These are phyloP conservation scores for Silene conica DNA, from an alignment of 148 eudicot genomes.

Conservation along the genomic window DNA sequence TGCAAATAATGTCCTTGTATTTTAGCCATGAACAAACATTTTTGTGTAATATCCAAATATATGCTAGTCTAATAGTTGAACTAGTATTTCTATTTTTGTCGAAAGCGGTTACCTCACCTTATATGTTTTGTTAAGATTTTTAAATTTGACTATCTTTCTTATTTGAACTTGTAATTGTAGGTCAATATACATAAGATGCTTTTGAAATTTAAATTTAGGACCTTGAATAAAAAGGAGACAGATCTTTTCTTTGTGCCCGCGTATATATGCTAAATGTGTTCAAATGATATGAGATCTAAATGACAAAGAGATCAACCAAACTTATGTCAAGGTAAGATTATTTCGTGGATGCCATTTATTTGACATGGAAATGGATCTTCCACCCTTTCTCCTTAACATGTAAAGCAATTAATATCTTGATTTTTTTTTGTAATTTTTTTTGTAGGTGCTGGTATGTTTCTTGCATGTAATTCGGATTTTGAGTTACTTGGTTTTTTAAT, in stretches of 20 bases:
- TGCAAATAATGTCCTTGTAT: not conserved
- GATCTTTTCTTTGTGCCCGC: constrained; percentile 93
- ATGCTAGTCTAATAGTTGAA: not conserved
- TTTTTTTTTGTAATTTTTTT: not conserved
- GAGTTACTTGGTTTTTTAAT: constrained; percentile 23
- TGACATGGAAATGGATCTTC: not conserved
- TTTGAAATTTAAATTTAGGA: constrained; percentile 69
- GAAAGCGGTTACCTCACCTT: not conserved
- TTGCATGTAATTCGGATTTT: constrained; percentile 3
- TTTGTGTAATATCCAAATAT: not conserved
- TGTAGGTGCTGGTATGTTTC: constrained; percentile 10
- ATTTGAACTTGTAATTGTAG: constrained; percentile 32
- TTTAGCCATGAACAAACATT: not conserved
- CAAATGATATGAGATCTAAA: constrained; percentile 88
- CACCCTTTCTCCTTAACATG: not conserved
- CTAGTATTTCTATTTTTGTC: not conserved
- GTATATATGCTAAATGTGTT: constrained; percentile 86
- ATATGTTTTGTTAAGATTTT: not conserved
- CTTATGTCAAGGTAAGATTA: constrained; percentile 67
- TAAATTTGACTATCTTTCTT: constrained; percentile 1
- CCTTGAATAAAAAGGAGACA: constrained; percentile 67
- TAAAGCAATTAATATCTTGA: constrained; percentile 2
- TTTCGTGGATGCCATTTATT: not conserved
- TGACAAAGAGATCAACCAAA: constrained; percentile 88
- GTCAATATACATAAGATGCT: constrained; percentile 86